Base-by-base conservation (phyloP, 805 yeast species). In the Komagataella mondaviorum region DNA sequence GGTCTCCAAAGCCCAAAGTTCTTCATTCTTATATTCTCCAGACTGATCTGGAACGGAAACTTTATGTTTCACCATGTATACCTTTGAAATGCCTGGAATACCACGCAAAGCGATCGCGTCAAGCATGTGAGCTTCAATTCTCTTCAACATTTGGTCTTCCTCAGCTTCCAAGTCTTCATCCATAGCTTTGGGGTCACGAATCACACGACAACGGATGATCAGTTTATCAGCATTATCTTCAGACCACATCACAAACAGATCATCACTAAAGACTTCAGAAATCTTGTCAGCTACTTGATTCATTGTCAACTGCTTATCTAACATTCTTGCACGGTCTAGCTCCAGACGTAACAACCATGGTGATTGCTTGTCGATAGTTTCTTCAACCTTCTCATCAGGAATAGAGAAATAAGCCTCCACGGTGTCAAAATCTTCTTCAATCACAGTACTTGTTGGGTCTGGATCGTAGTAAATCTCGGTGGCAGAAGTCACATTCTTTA, bases 401-500 rank as follows among this genome's bases (percentile, higher is more conserved):
- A 93, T 87, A 44, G 96, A 91, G 66, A 93, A 93, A 71, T 89
- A 95, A 12, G 96, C 91, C 63, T 90, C 96, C 53, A 93, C 98
- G 53, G 96, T 91, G 71, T 93, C 99, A 59, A 84, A 76, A 80
- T 93, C 99, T 60, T 93, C 99, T 57, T 85, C 93, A 57, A 93
- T 89, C 44, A 89, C 93, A n/a, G 99, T 95, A 45, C 88, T 79
- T 65, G 90, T 85, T 59, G 99, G 99, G 71, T 93, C 98, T 49
- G 99, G 99, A 64, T 93, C 99, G 64, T 93, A 93, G 71, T 79
- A 91, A 61, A 93, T 93, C 70, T 93, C 99, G 5, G 99, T 88
- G 6, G 96, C 88, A n/a, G 96, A 86, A 0, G 98, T 91, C 43
- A 93, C 96, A 68, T 91, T 90, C 71, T 83, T 85, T 67, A 93